Evolutionary conservation across 768 basidiomycete genomes (phyloP).

Genomic region (Guyanaporus albipodus): DNA sequence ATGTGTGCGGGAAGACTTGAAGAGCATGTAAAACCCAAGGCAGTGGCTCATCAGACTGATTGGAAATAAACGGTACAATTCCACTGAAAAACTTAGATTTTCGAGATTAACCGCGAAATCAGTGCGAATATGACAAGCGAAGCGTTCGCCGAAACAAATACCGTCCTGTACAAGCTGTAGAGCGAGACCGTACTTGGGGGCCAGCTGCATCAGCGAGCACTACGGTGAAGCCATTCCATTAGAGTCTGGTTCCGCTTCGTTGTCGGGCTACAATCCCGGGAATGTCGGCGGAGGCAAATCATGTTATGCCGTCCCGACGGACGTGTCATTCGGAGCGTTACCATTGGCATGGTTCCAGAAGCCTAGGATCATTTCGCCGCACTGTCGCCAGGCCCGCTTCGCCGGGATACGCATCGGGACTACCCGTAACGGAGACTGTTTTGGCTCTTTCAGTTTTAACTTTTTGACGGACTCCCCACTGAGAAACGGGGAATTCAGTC

Average conservation of each 20-base stretch:
- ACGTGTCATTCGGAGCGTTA: too few species aligned
- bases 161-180: neutral
- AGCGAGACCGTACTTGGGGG: slow-evolving; percentile 7
- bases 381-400: slow-evolving; percentile 16
- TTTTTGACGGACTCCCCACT: slow-evolving; percentile 29
- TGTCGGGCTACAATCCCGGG: neutral
- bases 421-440: slow-evolving; percentile 23
- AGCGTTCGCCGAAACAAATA: neutral
- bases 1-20: slow-evolving; percentile 19
- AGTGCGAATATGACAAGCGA: slow-evolving; percentile 8
- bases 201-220: neutral
- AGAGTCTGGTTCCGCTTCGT: slow-evolving; percentile 14
- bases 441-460: slow-evolving; percentile 36
- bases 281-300: neutral
- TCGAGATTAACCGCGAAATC: slow-evolving; percentile 24
- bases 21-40: slow-evolving; percentile 8
- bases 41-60: slow-evolving; percentile 24
- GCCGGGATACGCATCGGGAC: slow-evolving; percentile 18
- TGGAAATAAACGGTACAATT: slow-evolving; percentile 16
- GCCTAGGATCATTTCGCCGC: slow-evolving; percentile 20
- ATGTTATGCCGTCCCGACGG: neutral
- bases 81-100: slow-evolving; percentile 18
- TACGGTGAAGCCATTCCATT: slow-evolving; percentile 6
- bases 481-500: slow-evolving; percentile 16
- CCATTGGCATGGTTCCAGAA: too few species aligned